These are phyloP conservation scores for Oropetium thomaeum DNA, from an alignment of 176 grass and related monocot species.

Conservation along the genomic window DNA sequence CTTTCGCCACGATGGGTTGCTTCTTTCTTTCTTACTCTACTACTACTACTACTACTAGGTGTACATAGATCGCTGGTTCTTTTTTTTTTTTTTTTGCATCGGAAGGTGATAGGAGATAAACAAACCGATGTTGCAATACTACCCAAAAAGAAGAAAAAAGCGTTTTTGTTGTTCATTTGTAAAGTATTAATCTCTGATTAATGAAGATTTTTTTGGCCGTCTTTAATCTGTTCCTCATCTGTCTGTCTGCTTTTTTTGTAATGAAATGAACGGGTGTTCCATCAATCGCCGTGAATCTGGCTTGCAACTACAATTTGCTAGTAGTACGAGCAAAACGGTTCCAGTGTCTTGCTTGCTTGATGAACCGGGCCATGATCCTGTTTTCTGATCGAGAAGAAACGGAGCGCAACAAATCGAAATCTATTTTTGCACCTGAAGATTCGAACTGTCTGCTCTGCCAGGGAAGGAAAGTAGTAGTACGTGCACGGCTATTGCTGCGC, in stretches of 20 bases:
- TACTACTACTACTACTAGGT: constrained; percentile 17
- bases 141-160: background rate
- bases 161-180: constrained; percentile 25
- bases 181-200: constrained; percentile 32
- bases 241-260: background rate
- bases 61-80: constrained; percentile 45
- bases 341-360: background rate
- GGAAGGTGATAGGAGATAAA: background rate
- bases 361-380: background rate
- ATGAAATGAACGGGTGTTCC: too few species aligned
- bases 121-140: constrained; percentile 30
- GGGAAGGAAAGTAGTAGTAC: background rate
- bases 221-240: background rate
- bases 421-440: background rate
- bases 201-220: constrained; percentile 6
- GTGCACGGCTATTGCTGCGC: background rate
- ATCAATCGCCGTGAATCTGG: too few species aligned
- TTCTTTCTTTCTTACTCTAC: background rate
- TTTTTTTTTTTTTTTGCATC: constrained; percentile 34
- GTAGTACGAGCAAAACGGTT: too few species aligned
- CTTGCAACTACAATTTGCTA: too few species aligned
- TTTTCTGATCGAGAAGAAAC: background rate
- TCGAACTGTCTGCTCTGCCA: background rate
- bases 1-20: constrained; percentile 29
- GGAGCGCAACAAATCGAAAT: background rate